Base-by-base conservation (phyloP, 352 stramenopile species). In the Lagenidium sp. region DNA sequence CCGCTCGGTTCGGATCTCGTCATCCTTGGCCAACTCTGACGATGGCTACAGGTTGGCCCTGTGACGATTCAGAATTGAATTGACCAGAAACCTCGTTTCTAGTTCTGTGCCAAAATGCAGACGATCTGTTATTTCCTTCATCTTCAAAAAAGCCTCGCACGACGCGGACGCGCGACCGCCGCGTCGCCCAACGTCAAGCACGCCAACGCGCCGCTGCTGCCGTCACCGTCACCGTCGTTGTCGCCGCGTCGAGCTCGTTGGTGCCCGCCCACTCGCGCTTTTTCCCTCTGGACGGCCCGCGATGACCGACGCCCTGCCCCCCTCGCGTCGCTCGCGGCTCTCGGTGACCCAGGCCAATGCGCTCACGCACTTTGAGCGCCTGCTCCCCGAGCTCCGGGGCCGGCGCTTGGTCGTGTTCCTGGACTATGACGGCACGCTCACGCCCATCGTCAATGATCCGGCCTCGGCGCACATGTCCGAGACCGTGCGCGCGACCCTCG, bases 401-500 rank as follows among this genome's bases (percentile, higher is more conserved):
- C 68, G 68, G 21, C 71, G 73, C 22, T 57, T 95, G 18, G 83
- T 91, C 15, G 48, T 95, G 16, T 94, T 95, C 31, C 63, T 94
- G 31, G 83, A 95, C 64, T 95, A 95, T 24, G 85, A 96, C 24
- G 85, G 85, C 18, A 96, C 85, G 24, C 64, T 96, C 8, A 94
- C 82, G 13, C 85, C 85, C 4, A 96, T 96, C 32, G 85, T 96
- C 38, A 94, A 79, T 32, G 82, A 96, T 55, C 85, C 85, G 21
- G 66, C 63, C 31, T 59, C 79, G 38, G 85, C 83, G 24, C 44
- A 77, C 39, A 63, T 96, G 36, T 67, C 79, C 11, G 52, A 74
- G 1, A 64, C 68, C 29, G 86, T 73, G 57, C 77, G 81, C 29
- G 47, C 60, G 36, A 91, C 78, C 32, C 62, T 96, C 11, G 56